Percentiles rank a stretch among this genome's conserved stretches.
Evolutionary conservation across 2,329 filamentous ascomycete genomes (phyloP).

Genomic region (Talaromyces sp.): DNA sequence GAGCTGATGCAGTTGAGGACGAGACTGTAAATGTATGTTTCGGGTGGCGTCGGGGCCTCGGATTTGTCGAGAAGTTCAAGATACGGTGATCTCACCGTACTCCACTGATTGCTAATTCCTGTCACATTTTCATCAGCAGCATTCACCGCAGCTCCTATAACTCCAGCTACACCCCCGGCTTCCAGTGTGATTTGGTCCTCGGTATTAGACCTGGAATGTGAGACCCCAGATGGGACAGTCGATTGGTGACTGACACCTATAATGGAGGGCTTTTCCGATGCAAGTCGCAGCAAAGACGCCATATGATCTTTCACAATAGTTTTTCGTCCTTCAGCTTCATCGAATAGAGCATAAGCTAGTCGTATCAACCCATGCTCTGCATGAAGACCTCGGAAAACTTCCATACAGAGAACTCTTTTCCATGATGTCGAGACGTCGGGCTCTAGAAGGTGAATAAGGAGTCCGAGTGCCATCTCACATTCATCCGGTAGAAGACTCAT

Average conservation of each 20-base stretch:
- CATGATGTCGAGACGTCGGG: slow-evolving; percentile 71
- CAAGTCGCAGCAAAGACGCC: slow-evolving; percentile 83
- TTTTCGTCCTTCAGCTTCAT: slow-evolving; percentile 65
- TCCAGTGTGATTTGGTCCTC: slow-evolving; percentile 85
- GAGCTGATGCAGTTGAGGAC: slow-evolving; percentile 84
- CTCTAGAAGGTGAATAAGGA: slow-evolving; percentile 81
- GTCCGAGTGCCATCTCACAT: slow-evolving; percentile 73
- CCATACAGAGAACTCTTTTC: slow-evolving; percentile 87
- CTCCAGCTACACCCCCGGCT: slow-evolving; percentile 78
- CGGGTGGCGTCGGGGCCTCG: slow-evolving; percentile 74
- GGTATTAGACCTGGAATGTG: slow-evolving; percentile 51
- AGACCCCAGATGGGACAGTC: slow-evolving; percentile 64
- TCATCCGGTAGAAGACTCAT: slow-evolving; percentile 69
- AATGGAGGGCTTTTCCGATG: slow-evolving; percentile 80
- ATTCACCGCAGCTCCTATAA: slow-evolving; percentile 69
- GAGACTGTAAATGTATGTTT: slow-evolving; percentile 89
- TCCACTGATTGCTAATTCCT: slow-evolving; percentile 90
- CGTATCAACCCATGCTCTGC: slow-evolving; percentile 72
- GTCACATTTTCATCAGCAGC: slow-evolving; percentile 60
- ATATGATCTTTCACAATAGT: slow-evolving; percentile 76
- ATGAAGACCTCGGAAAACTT: slow-evolving; percentile 82
- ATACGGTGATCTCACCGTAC: slow-evolving; percentile 75
- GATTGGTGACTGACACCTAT: slow-evolving; percentile 90
- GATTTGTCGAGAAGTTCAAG: slow-evolving; percentile 93
- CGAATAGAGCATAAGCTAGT: slow-evolving; percentile 74